Evolutionary conservation across 108 stramenopile genomes (phyloP), one percentile per base, ranked within the genome.

Genomic region (Aurantiochytrium sp.): DNA sequence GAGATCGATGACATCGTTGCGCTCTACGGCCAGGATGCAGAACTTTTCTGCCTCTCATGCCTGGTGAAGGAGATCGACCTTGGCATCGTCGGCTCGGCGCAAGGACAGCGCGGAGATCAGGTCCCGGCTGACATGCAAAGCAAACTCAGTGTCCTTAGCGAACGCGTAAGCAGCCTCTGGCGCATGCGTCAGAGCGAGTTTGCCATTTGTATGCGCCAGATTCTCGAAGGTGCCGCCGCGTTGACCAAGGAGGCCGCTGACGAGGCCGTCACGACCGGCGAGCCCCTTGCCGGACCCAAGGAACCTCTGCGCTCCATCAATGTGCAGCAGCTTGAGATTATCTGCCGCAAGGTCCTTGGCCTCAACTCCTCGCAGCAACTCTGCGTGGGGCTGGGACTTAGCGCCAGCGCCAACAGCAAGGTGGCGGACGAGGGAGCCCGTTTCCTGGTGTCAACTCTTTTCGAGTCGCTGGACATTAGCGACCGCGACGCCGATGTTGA

Each of bases 341-440:
- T 53, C 23, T 83, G 76, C 51, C 76, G 76, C 51, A 83, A 83
- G 76, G 51, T 53, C 16, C 76, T 83, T 23, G 14, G 28, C 3
- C 76, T 83, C 43, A 53, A 53, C 5, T 53, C 76, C 49, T 83
- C 76, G n/a, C 76, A 83, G 76, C 76, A 53, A 45, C 76, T 83
- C 25, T 47, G 49, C 49, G 76, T 53, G 45, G 76, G 49, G 2
- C n/a, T 47, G 10, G 76, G 76, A 12, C 51, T 83, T 12, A 53
- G 49, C 49, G 25, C 45, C 2, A 83, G 76, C 76, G 45, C 76
- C 25, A 53, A 83, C 45, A 83, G 49, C n/a, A 23, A 28, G 6
- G 51, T 83, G 19, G 45, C 76, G n/a, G 76, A 83, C n/a, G 76
- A 83, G 51, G 76, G 76, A 6, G 76, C 49, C 19, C 45, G 51